phyloP scores from a whole-genome alignment of 805 yeast genomes.

The Torulaspora franciscae region DNA sequence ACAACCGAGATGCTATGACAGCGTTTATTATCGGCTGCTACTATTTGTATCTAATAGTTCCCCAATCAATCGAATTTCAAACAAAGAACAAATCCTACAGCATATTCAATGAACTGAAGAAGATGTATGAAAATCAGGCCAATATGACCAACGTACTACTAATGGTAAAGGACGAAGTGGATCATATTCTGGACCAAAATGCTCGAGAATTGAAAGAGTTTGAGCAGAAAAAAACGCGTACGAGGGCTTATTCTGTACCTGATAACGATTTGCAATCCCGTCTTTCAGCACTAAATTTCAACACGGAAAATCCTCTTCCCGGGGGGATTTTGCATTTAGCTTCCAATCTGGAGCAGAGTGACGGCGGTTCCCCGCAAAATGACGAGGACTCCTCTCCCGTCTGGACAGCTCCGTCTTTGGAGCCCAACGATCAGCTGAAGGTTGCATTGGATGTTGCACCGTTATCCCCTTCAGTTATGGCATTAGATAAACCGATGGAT shows the following conservation, averaged over 20 bases:
- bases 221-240: slow-evolving; percentile 18
- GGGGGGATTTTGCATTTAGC: background rate
- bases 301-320: slow-evolving; percentile 3
- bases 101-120: slow-evolving; percentile 36
- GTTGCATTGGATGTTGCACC: slow-evolving; percentile 24
- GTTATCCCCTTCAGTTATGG: slow-evolving; percentile 6
- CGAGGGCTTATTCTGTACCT: slow-evolving; percentile 36
- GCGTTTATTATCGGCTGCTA: slow-evolving; percentile 38
- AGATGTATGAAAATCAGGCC: slow-evolving; percentile 36
- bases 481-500: slow-evolving; percentile 11
- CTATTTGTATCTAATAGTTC: slow-evolving; percentile 37
- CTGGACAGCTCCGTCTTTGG: slow-evolving; percentile 40
- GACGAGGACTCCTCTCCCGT: slow-evolving; percentile 27
- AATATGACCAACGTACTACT: slow-evolving; percentile 40
- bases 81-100: slow-evolving; percentile 39
- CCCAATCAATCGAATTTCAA: slow-evolving; percentile 40
- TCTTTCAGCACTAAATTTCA: slow-evolving; percentile 7
- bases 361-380: slow-evolving; percentile 19
- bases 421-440: slow-evolving; percentile 39
- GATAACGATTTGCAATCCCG: slow-evolving; percentile 4
- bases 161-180: slow-evolving; percentile 36
- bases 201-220: slow-evolving; percentile 15
- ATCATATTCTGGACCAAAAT: slow-evolving; percentile 25
- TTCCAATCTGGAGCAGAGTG: slow-evolving; percentile 4
- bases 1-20: slow-evolving; percentile 30